Conservation (phyloP, 2,329 filamentous ascomycete genomes). For the Sclerotinia glacialis region DNA sequence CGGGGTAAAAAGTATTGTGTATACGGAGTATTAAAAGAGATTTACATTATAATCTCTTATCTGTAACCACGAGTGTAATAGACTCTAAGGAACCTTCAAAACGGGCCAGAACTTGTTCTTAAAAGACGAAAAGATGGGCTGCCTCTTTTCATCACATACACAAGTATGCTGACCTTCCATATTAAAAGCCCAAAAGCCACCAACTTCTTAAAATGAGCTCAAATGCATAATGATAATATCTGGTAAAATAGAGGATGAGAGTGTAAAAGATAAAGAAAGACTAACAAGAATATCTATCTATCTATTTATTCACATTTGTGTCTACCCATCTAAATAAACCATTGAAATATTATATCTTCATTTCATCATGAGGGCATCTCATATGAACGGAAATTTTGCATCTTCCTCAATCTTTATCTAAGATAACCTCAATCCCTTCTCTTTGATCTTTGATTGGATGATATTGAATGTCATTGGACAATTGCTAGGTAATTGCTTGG, state of each 20-base stretch:
- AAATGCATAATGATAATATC: not conserved
- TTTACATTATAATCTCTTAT: too few species aligned
- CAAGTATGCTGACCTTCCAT: constrained; percentile 2
- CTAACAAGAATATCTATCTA: not conserved
- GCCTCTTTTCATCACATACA: not conserved
- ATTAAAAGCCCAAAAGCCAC: not conserved
- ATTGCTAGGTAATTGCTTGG: too few species aligned
- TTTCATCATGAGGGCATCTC: constrained; percentile 17
- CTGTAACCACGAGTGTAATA: too few species aligned
- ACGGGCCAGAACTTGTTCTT: not conserved
- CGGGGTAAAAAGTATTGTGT: not conserved
- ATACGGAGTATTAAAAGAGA: too few species aligned
- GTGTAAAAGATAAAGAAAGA: too few species aligned
- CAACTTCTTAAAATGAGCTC: not conserved
- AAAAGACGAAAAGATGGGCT: not conserved
- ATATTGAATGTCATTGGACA: not conserved
- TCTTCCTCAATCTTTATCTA: not conserved
- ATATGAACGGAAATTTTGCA: not conserved
- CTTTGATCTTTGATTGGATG: constrained; percentile 7
- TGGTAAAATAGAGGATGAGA: not conserved
- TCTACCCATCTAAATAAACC: not conserved
- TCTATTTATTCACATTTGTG: not conserved
- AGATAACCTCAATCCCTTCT: constrained; percentile 7
- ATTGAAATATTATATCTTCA: constrained; percentile 11
- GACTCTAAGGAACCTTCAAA: not conserved